Evolutionary conservation across 2,329 filamentous ascomycete species (phyloP), one percentile per base, ranked within the genome.

Genomic region (Plenodomus biglobosus): DNA sequence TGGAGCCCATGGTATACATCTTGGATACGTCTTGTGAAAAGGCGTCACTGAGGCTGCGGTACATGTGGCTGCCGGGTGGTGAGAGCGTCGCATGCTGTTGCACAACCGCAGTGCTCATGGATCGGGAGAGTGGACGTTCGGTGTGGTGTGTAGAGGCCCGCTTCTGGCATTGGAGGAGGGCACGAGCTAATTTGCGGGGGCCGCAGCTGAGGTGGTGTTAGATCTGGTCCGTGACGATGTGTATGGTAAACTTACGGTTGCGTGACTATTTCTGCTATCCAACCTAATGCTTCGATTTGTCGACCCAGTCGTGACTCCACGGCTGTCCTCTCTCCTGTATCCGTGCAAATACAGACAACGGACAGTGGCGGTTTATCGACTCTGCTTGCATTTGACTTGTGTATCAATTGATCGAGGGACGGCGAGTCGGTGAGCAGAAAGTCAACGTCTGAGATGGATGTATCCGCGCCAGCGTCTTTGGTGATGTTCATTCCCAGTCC

Each of bases 261-360:
- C 1, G 62, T 60, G 4, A 66, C 53, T 4, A 64, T 46, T 36
- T 68, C 62, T 17, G 51, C 48, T 10, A 59, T 52, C 64, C 65
- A 67, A 16, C 59, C 61, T n/a, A 61, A 42, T 22, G 55, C 49
- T 35, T 62, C 53, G 5, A 61, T 58, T n/a, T 64, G 51, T 47
- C 52, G 47, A 10, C 52, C 53, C 5, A 65, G 52, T 11, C 58
- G 51, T 38, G 46, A 48, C 35, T 66, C 64, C 10, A 64, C 47
- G 2, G 48, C 52, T 5, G 51, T 56, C 42, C 65, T 68, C 45
- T 68, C 65, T 1, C 57, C 52, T 4, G 56, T 57, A 38, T 68
- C 64, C 38, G 58, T 65, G 22, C 64, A 66, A 18, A 67, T 48
- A 22, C 65, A 68, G 11, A 68, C 51, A 13, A 67, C 61, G 8